Base-by-base conservation (phyloP, 192 early-diverging fungal genomes). In the Gryganskiella cystojenkinii region DNA sequence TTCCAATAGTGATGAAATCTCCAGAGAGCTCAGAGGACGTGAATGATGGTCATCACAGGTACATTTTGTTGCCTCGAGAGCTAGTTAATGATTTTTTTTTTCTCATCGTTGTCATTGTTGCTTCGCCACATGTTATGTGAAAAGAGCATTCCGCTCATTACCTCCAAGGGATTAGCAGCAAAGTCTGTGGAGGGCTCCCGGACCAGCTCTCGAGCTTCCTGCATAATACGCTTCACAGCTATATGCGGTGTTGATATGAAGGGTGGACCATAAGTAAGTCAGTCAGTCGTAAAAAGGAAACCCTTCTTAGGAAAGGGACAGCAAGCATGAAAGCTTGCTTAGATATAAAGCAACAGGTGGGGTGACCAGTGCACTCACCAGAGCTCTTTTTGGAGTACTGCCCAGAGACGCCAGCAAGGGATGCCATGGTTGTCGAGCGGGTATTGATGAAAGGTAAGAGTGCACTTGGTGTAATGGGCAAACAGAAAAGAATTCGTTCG, bases 181-280 rank as follows among this genome's bases (percentile, higher is more conserved):
- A 92, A 95, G 51, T 94, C 92, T 9, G 84, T 82, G 10, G 82
- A 88, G 2, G 86, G 84, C 60, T 95, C 93, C n/a, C 79, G 51
- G 35, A 86, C 84, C 40, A 95, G 83, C 49, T 94, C 94, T 27
- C 80, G 80, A 46, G 88, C 86, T 80, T 95, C 94, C 81, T 90
- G 88, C 84, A 95, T 88, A 52, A 95, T 87, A 13, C 94, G 86
- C 71, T 95, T 95, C 17, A 93, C 92, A 53, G 91, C 92, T 89
- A 52, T 15, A 33, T 34, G 9, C 28, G 30, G 0, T 55, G 28
- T 55, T 31, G 22, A 31, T 2, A 24, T 30, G 3, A 45, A 24
- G 2, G 27, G 14, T 45, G 19, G 1, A 17, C 44, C 44, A 22
- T 7, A 56, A 56, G 55, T 2, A 43, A 46, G n/a, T n/a, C n/a